These are phyloP conservation scores for Mercurialis annua DNA, from an alignment of 345 rosid species.

Conservation along the genomic window DNA sequence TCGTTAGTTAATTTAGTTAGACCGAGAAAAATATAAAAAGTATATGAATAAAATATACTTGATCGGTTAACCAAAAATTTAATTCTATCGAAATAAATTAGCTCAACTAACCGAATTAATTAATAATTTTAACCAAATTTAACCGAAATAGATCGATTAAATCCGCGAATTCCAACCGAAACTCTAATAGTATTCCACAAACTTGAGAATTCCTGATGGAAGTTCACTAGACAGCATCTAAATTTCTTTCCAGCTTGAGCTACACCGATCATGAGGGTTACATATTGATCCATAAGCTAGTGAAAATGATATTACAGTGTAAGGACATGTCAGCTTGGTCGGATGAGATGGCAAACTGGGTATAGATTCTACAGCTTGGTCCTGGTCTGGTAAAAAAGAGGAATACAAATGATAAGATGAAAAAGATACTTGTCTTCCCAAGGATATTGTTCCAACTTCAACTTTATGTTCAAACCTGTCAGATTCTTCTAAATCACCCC, in stretches of 20 bases:
- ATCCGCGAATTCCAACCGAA: no score
- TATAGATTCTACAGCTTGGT: conserved; percentile 10
- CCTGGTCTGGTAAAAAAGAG: conserved; percentile 35
- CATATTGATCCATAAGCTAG: neutral
- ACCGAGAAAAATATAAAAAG: no score
- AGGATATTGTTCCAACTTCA: conserved; percentile 50
- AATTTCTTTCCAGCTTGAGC: conserved; percentile 6
- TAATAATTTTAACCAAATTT: no score
- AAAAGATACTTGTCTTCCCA: conserved; percentile 74
- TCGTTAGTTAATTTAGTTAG: no score
- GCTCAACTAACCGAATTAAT: no score
- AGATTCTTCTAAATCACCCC: conserved; percentile 59
- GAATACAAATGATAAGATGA: conserved; percentile 34
- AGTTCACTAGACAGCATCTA: no score
- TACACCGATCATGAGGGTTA: neutral
- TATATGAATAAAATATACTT: no score
- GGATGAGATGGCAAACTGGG: conserved; percentile 32
- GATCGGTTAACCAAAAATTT: no score
- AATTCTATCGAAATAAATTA: no score
- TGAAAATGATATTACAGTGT: neutral
- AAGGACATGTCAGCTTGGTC: conserved; percentile 19
- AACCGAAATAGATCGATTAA: no score
- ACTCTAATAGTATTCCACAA: no score
- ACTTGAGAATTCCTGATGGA: no score
- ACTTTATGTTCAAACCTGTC: conserved; percentile 85